Evolutionary conservation across 495 filamentous ascomycete species (phyloP), one percentile per base, ranked within the genome.

Genomic region (Neurospora sp.): DNA sequence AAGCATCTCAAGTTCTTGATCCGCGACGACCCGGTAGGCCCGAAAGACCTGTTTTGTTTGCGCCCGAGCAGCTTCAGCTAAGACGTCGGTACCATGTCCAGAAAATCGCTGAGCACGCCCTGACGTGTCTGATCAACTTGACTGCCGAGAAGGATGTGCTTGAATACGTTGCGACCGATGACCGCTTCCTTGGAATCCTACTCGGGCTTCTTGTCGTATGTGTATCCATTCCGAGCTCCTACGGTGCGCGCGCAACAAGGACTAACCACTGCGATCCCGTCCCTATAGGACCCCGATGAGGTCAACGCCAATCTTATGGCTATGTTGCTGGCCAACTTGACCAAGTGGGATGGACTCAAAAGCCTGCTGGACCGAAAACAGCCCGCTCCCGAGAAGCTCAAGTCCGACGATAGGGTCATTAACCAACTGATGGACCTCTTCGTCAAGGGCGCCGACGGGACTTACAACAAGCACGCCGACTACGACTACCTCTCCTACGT

Each of bases 351-450:
- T 73, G 86, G 85, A 8, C 82, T 97, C 39, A 89, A 90, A 72
- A 88, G 88, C 59, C 82, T 98, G 35, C 78, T 92, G 16, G 83
- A 84, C 3, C 83, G 92, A 37, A 91, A 90, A 75, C 89, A 92
- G 69, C 76, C 83, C 11, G 80, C 89, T 11, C 90, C 91, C 7
- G 81, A 82, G 31, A 86, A 86, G 18, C 85, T 88, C 35, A 84
- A 91, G 27, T 94, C 94, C 4, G 91, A 92, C 5, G 85, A 90
- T 39, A 84, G 89, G 54, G 92, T 91, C 14, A 89, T 98, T 70
- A 93, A 97, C 79, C 96, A 98, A 79, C 83, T 98, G 23, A 90
- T 98, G 77, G 96, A 97, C 80, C 91, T 95, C 77, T 99, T 98
- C 79, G 96, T 98, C 72, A 94, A 93, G 82, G 94, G 94, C 14